Percentiles rank a stretch among this genome's conserved stretches.
These are phyloP conservation scores for Globisporangium takayamanum DNA, from an alignment of 352 stramenopile genomes.

Conservation along the genomic window DNA sequence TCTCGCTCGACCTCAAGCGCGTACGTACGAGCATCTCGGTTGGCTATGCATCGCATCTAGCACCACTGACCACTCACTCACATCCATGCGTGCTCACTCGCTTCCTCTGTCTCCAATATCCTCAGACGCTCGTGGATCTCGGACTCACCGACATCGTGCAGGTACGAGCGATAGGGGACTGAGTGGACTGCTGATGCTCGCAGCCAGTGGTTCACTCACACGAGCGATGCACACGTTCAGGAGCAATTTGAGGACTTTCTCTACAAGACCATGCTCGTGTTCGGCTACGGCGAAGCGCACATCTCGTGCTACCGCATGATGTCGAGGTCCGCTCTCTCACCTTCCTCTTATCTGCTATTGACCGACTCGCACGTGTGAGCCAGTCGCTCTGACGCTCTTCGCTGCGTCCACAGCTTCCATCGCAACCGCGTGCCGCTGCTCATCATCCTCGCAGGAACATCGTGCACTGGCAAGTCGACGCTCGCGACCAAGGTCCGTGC, in stretches of 20 bases:
- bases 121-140: slow-evolving; percentile 78
- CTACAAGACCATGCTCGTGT: slow-evolving; percentile 88
- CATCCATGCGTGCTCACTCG: not conserved
- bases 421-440: slow-evolving; percentile 77
- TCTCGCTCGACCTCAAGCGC: slow-evolving; percentile 84
- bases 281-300: slow-evolving; percentile 80
- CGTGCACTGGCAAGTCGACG: slow-evolving; percentile 83
- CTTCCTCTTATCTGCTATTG: not conserved
- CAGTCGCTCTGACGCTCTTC: not conserved
- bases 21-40: slow-evolving; percentile 20
- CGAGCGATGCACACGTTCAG: slow-evolving; percentile 15
- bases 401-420: slow-evolving; percentile 47
- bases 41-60: not conserved
- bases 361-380: not conserved
- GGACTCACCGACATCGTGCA: slow-evolving; percentile 82
- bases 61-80: not conserved
- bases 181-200: not conserved
- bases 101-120: not conserved
- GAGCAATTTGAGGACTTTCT: slow-evolving; percentile 89
- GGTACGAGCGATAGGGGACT: slow-evolving; percentile 10
- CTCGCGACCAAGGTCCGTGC: slow-evolving; percentile 66
- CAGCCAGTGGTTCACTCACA: not conserved
- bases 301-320: slow-evolving; percentile 87
- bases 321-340: slow-evolving; percentile 40
- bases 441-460: slow-evolving; percentile 78